These are phyloP conservation scores for Aspergillus versicolor DNA, from an alignment of 2,329 filamentous ascomycete genomes.

Conservation along the genomic window DNA sequence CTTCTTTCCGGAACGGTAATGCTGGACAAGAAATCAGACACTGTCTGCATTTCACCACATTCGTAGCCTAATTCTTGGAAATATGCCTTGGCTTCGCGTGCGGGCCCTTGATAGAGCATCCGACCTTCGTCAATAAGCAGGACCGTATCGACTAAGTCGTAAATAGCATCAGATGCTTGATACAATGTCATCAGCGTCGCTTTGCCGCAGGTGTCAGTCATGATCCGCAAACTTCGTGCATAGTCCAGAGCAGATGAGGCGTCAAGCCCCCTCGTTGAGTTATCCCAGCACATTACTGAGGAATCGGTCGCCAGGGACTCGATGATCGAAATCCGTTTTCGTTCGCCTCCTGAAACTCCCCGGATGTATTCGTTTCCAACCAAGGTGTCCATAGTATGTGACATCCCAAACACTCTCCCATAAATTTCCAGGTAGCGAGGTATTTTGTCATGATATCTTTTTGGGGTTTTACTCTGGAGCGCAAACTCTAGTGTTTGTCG, in stretches of 20 bases:
- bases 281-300: slow-evolving; percentile 72
- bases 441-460: slow-evolving; percentile 59
- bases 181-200: slow-evolving; percentile 68
- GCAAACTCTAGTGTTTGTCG: slow-evolving; percentile 72
- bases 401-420: slow-evolving; percentile 70
- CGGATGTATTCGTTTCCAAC: slow-evolving; percentile 56
- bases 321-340: slow-evolving; percentile 72
- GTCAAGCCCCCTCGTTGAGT: slow-evolving; percentile 71
- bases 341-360: slow-evolving; percentile 72
- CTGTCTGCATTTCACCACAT: slow-evolving; percentile 60
- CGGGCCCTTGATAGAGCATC: slow-evolving; percentile 61
- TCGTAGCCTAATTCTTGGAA: slow-evolving; percentile 63
- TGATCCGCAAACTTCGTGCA: slow-evolving; percentile 62
- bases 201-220: slow-evolving; percentile 69
- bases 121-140: slow-evolving; percentile 69
- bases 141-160: slow-evolving; percentile 71
- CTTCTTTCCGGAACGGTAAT: slow-evolving; percentile 69
- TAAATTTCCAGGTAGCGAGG: slow-evolving; percentile 65
- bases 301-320: slow-evolving; percentile 70
- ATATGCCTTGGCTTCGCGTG: slow-evolving; percentile 57
- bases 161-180: slow-evolving; percentile 65
- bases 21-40: slow-evolving; percentile 70
- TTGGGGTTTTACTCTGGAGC: slow-evolving; percentile 67
- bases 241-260: slow-evolving; percentile 73
- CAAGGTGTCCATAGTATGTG: slow-evolving; percentile 67